A percentile compares a stretch with the other conserved stretches of the same genome.
Conservation (phyloP, 2,329 filamentous ascomycete species). For the Ascochyta fabae region DNA sequence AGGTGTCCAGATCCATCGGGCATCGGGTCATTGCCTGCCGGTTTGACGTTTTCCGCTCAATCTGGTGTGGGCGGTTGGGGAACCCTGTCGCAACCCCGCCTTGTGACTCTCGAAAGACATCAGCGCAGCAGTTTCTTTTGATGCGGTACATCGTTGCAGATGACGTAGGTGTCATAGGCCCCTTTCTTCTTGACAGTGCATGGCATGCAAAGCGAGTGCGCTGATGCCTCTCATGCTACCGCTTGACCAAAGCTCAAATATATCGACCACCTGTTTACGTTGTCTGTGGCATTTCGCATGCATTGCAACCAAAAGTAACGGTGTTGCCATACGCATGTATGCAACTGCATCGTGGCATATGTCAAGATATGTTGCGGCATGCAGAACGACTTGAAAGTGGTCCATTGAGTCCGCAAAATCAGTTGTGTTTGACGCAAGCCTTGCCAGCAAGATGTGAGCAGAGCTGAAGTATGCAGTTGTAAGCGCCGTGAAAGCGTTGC, state of each 20-base stretch:
- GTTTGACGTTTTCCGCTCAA: neutral
- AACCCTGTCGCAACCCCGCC: neutral
- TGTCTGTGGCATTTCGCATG: conserved; percentile 27
- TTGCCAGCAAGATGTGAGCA: neutral
- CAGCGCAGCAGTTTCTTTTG: too few relatives aligned
- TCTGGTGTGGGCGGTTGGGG: neutral
- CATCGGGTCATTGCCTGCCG: neutral
- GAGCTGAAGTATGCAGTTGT: conserved; percentile 5
- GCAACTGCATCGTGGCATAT: conserved; percentile 32
- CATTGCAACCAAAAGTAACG: conserved; percentile 38
- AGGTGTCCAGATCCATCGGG: neutral
- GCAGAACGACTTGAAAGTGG: conserved; percentile 22
- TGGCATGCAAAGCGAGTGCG: conserved; percentile 28
- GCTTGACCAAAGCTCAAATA: conserved; percentile 32
- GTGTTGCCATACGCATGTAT: conserved; percentile 42
- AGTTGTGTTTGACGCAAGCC: neutral
- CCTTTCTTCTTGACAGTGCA: neutral
- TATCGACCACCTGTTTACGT: conserved; percentile 16
- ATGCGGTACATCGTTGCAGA: too few relatives aligned
- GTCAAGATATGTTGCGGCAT: conserved; percentile 29
- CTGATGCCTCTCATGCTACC: conserved; percentile 39
- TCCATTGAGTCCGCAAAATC: too few relatives aligned
- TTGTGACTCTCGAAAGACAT: too few relatives aligned
- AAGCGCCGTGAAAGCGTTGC: conserved; percentile 1
- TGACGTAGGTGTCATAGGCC: too few relatives aligned